Conservation (phyloP, 352 stramenopile species). For the Pythium phragmiticola region DNA sequence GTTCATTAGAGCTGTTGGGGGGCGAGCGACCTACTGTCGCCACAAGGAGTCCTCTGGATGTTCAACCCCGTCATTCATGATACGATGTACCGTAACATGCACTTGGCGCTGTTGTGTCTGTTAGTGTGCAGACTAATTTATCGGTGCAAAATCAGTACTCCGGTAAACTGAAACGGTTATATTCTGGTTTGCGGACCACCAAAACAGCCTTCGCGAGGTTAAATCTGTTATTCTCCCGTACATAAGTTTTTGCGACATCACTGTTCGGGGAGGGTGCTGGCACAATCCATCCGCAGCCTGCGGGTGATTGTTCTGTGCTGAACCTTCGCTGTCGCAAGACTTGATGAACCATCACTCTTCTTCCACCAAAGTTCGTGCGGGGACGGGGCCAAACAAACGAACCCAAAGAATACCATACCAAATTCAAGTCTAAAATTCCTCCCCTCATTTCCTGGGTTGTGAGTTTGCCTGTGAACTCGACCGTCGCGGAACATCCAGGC, state of each 20-base stretch:
- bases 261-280: background rate
- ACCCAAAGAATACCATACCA: constrained; percentile 8
- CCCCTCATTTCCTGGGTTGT: constrained; percentile 3
- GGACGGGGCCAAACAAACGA: background rate
- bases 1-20: constrained; percentile 9
- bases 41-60: background rate
- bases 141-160: background rate
- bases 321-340: constrained; percentile 17
- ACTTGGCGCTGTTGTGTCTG: background rate
- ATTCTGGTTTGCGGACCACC: background rate
- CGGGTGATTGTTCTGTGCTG: constrained; percentile 9
- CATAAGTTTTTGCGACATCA: constrained; percentile 8
- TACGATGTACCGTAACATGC: background rate
- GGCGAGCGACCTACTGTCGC: constrained; percentile 3
- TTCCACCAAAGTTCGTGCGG: constrained; percentile 3
- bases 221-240: background rate
- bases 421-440: constrained; percentile 15
- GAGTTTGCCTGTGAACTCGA: constrained; percentile 16
- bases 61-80: background rate
- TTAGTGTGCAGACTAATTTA: background rate
- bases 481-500: constrained; percentile 4
- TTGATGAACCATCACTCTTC: constrained; percentile 24
- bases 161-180: background rate
- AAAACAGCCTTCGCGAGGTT: constrained; percentile 2
- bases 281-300: background rate